Evolutionary conservation across 2,329 filamentous ascomycete species (phyloP), one percentile per base, ranked within the genome.

Genomic region (Cylindrodendrum hubeiense): DNA sequence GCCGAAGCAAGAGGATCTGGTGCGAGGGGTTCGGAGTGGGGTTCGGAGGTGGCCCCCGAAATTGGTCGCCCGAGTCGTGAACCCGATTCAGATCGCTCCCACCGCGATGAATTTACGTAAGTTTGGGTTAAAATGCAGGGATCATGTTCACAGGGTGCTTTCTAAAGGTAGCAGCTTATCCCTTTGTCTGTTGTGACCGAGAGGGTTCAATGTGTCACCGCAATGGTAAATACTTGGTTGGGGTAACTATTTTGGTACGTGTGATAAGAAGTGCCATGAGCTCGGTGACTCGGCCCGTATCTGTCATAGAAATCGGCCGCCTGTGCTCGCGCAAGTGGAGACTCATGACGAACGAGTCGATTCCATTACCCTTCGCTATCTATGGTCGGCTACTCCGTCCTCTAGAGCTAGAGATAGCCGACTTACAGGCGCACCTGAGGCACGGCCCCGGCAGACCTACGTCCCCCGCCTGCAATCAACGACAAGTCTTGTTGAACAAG

Each of bases 401-500:
- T n/a, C n/a, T n/a, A n/a, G n/a, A n/a, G n/a, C n/a, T 22, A 21
- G n/a, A 17, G 10, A 17, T 7, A 46, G 1, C 12, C 21, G 17
- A n/a, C 15, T 58, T 47, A 67, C 19, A 53, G 22, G 1, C 53
- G 53, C 10, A 65, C 62, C 30, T 50, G n/a, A 2, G 65, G 65
- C 12, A 65, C 50, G 3, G 57, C 53, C 15, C 46, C 43, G 3
- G 47, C 53, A 28, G 65, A 57, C 21, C 15, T 60, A 8, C 54
- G 52, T 10, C 63, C 63, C 19, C 60, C 67, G 3, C 47, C 26
- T 13, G 67, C 64, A 52, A 68, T 62, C 33, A 68, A 22, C 2
- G 60, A 56, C 30, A 67, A 19, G 28, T 70, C 67, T 41, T 68
- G 67, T 13, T 68, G 63, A 7, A 59, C 63, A 1, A 70, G 44